Conservation (phyloP, 1,284 basidiomycete genomes). For the Cutaneotrichosporon cyanovorans region DNA sequence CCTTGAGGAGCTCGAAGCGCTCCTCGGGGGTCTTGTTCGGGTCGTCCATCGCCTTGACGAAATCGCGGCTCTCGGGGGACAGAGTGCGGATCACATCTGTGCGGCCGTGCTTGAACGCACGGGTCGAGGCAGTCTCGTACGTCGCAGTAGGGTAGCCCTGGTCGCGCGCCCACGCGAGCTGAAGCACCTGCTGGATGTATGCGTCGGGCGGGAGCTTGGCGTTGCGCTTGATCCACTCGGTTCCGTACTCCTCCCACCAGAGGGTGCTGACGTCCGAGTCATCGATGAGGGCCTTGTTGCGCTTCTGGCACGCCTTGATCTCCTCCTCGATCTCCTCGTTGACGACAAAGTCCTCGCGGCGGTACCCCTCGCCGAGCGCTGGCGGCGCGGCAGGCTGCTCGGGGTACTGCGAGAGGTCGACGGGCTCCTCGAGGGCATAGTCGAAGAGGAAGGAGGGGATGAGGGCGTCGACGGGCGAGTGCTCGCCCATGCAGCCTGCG, state of each 20-base stretch:
- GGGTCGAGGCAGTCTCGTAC: conserved; percentile 89
- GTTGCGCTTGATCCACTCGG: conserved; percentile 82
- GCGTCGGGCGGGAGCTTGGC: conserved; percentile 77
- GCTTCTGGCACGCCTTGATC: conserved; percentile 56
- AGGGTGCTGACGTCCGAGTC: conserved; percentile 79
- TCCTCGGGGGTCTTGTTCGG: conserved; percentile 40
- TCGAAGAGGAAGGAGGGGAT: conserved; percentile 87
- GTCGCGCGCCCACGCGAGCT: conserved; percentile 81
- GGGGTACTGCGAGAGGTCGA: conserved; percentile 50
- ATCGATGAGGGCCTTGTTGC: conserved; percentile 58
- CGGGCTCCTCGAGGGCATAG: conserved; percentile 63
- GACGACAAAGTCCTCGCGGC: conserved; percentile 65
- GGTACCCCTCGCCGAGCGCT: conserved; percentile 50
- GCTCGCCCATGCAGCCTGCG: conserved; percentile 84
- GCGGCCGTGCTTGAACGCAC: conserved; percentile 81
- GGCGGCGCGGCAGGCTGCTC: background rate
- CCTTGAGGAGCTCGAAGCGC: conserved; percentile 55
- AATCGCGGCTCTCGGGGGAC: conserved; percentile 66
- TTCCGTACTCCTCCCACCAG: conserved; percentile 79
- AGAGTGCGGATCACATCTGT: conserved; percentile 87
- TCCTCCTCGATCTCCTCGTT: conserved; percentile 58
- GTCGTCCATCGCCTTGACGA: conserved; percentile 70
- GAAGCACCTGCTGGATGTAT: conserved; percentile 86
- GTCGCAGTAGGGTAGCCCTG: conserved; percentile 76
- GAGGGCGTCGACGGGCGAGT: conserved; percentile 84